Base-by-base conservation (phyloP, 768 basidiomycete genomes). In the Termitomyces sp. region DNA sequence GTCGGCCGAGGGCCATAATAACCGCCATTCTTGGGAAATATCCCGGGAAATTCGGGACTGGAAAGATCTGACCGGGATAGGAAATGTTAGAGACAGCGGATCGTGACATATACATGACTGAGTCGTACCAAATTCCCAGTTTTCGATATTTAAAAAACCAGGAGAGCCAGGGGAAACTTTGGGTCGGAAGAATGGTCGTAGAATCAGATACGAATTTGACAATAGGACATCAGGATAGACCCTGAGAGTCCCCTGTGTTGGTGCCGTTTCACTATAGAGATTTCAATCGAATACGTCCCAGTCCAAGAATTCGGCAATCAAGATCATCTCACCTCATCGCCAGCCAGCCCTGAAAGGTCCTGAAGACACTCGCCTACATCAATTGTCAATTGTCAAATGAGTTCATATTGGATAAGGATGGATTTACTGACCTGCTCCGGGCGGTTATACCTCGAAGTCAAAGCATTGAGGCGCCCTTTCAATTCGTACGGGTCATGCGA, bases 271-370 rank as follows among this genome's bases (percentile, higher is more conserved):
- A 57, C 82, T 84, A n/a, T n/a, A 50, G 18, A 25, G 50, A 57
- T 39, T 41, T 15, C 44, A 12, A 45, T 25, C 7, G n/a, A 12
- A 42, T 7, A 12, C 43, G 33, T 42, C 10, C 31, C 12, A 18
- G 9, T 20, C 25, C 12, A 44, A 20, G 5, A 3, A 25, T 42
- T 20, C 9, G 13, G 20, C 27, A 35, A 43, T 25, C 18, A 38
- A 36, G 9, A 18, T 38, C 20, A 10, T 35, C 22, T 25, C 42
- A 86, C 84, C 82, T 85, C 74, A 87, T 73, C 1, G 86, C 77
- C 13, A 88, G 66, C 89, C 88, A 91, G n/a, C 88, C 88, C 61
- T 90, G 89, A 73, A 85, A 91, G 3, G 84, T 82, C 49, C 81
- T 72, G 63, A 84, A 82, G 7, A 82, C 73, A 53, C 67, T 80